These are phyloP conservation scores for Nematocida sp. DNA, from an alignment of 371 early-diverging fungal genomes.

Conservation along the genomic window DNA sequence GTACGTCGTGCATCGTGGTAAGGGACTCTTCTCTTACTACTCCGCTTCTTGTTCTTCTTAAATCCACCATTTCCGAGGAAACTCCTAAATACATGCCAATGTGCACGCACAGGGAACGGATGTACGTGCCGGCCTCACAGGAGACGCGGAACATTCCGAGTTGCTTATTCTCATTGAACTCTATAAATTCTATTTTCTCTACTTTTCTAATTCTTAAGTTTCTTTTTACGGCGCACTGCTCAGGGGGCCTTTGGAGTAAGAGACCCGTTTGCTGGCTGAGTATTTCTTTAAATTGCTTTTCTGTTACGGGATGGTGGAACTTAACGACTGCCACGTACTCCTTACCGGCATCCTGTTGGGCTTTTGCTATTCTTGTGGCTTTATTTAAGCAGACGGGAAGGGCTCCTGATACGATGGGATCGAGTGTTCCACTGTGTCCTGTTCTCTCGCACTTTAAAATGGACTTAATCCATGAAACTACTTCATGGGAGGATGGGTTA, in stretches of 20 bases:
- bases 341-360: conserved; percentile 92
- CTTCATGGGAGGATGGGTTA: conserved; percentile 98
- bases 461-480: conserved; percentile 97
- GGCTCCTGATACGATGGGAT: conserved; percentile 98
- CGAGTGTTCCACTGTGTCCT: conserved; percentile 96
- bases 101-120: conserved; percentile 96
- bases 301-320: conserved; percentile 64
- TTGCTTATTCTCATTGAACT: conserved; percentile 82
- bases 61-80: conserved; percentile 98
- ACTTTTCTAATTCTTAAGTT: conserved; percentile 96
- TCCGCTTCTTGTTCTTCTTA: conserved; percentile 93
- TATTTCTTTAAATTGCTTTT: conserved; percentile 68
- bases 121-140: conserved; percentile 99
- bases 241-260: conserved; percentile 95
- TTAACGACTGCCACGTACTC: conserved; percentile 93
- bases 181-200: conserved; percentile 84
- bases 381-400: conserved; percentile 95
- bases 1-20: conserved; percentile 95
- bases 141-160: conserved; percentile 90
- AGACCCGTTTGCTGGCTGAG: conserved; percentile 90
- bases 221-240: conserved; percentile 98
- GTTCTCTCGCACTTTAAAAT: conserved; percentile 96
- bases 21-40: conserved; percentile 76
- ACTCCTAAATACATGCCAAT: conserved; percentile 88
- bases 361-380: conserved; percentile 95